Conservation (phyloP, 352 stramenopile species). For the Blastocystis sp. region DNA sequence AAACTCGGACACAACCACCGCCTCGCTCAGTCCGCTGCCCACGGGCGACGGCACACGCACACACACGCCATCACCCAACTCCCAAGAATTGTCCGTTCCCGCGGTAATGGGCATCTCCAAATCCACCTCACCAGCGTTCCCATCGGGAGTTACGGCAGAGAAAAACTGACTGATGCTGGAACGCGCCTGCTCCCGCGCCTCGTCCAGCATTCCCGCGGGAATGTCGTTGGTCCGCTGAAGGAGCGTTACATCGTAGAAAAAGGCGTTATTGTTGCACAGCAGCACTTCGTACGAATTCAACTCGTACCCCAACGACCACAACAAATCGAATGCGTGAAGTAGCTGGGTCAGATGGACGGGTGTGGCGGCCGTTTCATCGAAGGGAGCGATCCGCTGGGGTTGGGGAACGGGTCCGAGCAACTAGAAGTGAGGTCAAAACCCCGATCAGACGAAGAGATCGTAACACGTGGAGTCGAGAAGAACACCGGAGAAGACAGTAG, state of each 20-base stretch:
- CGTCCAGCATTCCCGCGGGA: not conserved
- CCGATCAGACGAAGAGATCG: not conserved
- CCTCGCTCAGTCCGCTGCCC: not conserved
- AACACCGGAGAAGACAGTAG: not conserved
- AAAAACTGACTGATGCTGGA: no score
- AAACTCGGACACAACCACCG: not conserved
- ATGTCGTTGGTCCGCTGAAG: not conserved
- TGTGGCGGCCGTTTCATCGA: not conserved
- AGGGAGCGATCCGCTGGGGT: not conserved
- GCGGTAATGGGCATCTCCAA: not conserved
- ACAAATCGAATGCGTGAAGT: not conserved
- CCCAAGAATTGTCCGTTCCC: not conserved
- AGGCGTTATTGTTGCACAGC: not conserved
- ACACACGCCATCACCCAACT: not conserved
- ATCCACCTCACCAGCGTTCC: not conserved
- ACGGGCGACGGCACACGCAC: not conserved
- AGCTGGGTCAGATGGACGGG: not conserved
- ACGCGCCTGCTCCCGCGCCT: not conserved
- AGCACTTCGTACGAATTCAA: conserved; percentile 23
- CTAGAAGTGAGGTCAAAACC: not conserved
- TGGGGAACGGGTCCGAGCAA: not conserved
- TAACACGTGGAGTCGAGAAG: not conserved
- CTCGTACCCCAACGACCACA: conserved; percentile 26
- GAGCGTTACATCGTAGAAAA: not conserved
- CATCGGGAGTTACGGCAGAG: not conserved